A percentile compares a stretch with the other conserved stretches of the same genome.
Conservation (phyloP, 2,329 filamentous ascomycete species). For the Curvularia sp. region DNA sequence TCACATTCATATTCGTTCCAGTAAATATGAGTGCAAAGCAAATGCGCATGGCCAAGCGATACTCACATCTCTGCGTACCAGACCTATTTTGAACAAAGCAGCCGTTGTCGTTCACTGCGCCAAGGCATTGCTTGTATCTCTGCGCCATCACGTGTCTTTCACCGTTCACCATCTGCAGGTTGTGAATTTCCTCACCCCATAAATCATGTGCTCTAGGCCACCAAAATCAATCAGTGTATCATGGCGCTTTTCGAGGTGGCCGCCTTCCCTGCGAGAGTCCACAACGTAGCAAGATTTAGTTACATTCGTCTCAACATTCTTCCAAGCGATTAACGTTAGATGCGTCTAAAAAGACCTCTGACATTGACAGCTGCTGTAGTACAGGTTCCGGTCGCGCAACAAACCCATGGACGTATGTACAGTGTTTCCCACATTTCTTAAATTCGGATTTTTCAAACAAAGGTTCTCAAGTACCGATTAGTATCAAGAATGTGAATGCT, state of each 20-base stretch:
- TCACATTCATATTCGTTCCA: neutral
- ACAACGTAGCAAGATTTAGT: neutral
- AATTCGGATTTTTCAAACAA: neutral
- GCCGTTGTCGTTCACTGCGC: neutral
- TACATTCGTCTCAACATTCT: no score
- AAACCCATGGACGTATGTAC: neutral
- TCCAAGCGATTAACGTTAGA: neutral
- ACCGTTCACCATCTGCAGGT: no score
- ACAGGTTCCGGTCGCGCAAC: neutral
- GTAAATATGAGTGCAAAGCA: no score
- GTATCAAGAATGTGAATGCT: conserved; percentile 1
- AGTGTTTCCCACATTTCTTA: neutral
- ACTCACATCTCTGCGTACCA: no score
- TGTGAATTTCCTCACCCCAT: neutral
- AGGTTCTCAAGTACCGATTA: conserved; percentile 9
- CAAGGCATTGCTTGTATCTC: neutral
- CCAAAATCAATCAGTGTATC: neutral
- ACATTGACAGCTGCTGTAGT: neutral
- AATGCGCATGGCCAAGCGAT: neutral
- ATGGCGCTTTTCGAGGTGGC: neutral
- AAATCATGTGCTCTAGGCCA: neutral
- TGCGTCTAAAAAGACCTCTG: no score
- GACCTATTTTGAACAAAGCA: no score
- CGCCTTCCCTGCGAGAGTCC: neutral
- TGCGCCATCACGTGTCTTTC: neutral